Evolutionary conservation across 2,329 filamentous ascomycete species (phyloP).

Genomic region (Exophiala sp.): DNA sequence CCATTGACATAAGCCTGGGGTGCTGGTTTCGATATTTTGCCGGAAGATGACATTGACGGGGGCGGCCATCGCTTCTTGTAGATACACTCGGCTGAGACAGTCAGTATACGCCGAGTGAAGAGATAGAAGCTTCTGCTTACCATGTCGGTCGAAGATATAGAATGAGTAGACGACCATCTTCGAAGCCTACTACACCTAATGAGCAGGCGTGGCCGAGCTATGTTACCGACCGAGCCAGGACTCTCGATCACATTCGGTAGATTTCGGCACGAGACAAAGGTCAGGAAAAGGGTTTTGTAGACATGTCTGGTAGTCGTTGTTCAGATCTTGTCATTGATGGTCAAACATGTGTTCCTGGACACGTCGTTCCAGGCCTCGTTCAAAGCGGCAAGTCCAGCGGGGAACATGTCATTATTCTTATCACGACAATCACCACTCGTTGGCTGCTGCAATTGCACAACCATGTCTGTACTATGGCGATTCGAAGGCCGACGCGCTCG

Average conservation of each 20-base stretch:
- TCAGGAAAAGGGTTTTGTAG: no score
- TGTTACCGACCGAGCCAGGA: background rate
- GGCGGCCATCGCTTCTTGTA: slow-evolving; percentile 85
- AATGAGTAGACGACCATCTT: slow-evolving; percentile 94
- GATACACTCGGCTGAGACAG: slow-evolving; percentile 80
- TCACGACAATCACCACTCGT: background rate
- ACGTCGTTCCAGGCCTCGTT: no score
- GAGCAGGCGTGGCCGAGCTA: background rate
- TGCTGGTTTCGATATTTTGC: slow-evolving; percentile 49
- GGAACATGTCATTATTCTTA: background rate
- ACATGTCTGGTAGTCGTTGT: no score
- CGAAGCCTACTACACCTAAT: slow-evolving; percentile 16
- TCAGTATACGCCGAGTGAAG: slow-evolving; percentile 4
- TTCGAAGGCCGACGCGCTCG: background rate
- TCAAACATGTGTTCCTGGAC: no score
- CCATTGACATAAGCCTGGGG: slow-evolving; percentile 46
- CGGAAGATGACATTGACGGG: slow-evolving; percentile 44
- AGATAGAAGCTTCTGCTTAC: slow-evolving; percentile 50
- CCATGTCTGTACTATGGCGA: slow-evolving; percentile 4
- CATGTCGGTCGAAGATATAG: slow-evolving; percentile 98
- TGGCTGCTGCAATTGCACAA: background rate
- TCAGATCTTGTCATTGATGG: no score
- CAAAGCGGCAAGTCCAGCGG: slow-evolving; percentile 15
- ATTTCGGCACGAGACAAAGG: no score
- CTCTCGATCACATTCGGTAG: background rate